Percentiles rank a stretch among this genome's conserved stretches.
phyloP scores from a whole-genome alignment of 2,329 filamentous ascomycete genomes.

The Colletotrichum salicis region DNA sequence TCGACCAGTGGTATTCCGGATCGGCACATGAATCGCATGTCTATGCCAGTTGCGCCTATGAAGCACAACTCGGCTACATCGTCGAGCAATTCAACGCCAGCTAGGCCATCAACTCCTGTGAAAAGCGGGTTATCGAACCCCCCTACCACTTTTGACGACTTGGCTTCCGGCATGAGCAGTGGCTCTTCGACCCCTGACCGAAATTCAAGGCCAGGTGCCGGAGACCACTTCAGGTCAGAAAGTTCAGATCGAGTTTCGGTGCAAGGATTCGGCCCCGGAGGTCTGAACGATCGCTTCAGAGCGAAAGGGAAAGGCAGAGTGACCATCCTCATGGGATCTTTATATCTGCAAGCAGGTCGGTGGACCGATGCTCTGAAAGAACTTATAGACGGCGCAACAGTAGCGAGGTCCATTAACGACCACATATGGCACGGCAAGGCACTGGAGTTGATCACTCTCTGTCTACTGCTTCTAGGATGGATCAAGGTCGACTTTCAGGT shows the following conservation, averaged over 20 bases:
- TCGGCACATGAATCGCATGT: conserved; percentile 77
- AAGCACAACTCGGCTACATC: conserved; percentile 53
- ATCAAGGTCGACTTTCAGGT: conserved; percentile 84
- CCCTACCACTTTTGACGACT: conserved; percentile 60
- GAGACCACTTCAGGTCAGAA: conserved; percentile 60
- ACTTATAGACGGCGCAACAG: conserved; percentile 80
- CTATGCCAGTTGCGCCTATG: conserved; percentile 77
- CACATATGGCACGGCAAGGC: conserved; percentile 98
- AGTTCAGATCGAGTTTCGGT: conserved; percentile 69
- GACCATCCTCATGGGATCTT: conserved; percentile 81
- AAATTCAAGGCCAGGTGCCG: conserved; percentile 50
- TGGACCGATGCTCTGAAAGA: conserved; percentile 91
- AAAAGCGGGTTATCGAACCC: conserved; percentile 60
- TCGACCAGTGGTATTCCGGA: conserved; percentile 66
- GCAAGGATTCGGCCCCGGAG: conserved; percentile 77
- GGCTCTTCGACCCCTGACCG: conserved; percentile 55
- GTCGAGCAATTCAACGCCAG: conserved; percentile 58
- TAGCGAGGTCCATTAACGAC: conserved; percentile 83
- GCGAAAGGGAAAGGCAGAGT: conserved; percentile 84
- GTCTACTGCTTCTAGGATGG: conserved; percentile 86
- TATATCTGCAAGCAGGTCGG: conserved; percentile 88
- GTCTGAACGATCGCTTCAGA: conserved; percentile 79
- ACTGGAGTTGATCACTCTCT: conserved; percentile 85
- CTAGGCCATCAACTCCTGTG: conserved; percentile 62
- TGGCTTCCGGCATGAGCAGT: conserved; percentile 49